Base-by-base conservation (phyloP, 2,329 filamentous ascomycete genomes). In the Cadophora gregata region DNA sequence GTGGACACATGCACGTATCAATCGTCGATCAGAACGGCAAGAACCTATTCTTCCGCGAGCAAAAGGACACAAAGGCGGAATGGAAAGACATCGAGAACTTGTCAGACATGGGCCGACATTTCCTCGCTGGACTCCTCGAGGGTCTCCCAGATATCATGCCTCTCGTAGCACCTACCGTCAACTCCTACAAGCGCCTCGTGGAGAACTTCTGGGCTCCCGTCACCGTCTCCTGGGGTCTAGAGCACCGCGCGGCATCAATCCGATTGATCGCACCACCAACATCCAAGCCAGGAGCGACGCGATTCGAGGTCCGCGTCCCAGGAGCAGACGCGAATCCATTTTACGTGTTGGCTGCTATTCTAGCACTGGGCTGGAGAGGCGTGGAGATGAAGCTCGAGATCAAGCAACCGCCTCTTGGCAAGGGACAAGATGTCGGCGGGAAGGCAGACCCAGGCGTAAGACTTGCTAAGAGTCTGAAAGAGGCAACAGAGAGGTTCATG, bases 201-300 rank as follows among this genome's bases (percentile, higher is more conserved):
- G 96, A 99, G 82, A 98, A 98, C 81, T 98, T 97, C 81, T 99
- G 96, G 96, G 96, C 96, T 0, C 96, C 96, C 0, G 96, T 99
- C 6, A 97, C 95, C 0, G 96, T 98, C 0, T 97, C 93, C 0
- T 99, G 96, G 96, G 96, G 96, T 0, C 82, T 97, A 5, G 96
- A 98, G 80, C 95, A 99, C 78, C 92, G 96, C 68, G 94, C 93
- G 5, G 95, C 96, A 0, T 96, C 92, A 0, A 91, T 99, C 71
- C 88, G 96, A 21, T 80, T 99, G 38, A 97, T 99, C 72, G 88
- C 93, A 0, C 95, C 95, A 14, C 95, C 96, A 0, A 96, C 92
- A 0, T 86, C 91, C 38, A 95, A 93, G 71, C 84, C 93, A 0
- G 93, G 92, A 70, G 92, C 93, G 6, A 98, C 95, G 10, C 87